A percentile compares a stretch with the other conserved stretches of the same genome.
These are phyloP conservation scores for Protomyces inouyei DNA, from an alignment of 1,139 yeast genomes.

Conservation along the genomic window DNA sequence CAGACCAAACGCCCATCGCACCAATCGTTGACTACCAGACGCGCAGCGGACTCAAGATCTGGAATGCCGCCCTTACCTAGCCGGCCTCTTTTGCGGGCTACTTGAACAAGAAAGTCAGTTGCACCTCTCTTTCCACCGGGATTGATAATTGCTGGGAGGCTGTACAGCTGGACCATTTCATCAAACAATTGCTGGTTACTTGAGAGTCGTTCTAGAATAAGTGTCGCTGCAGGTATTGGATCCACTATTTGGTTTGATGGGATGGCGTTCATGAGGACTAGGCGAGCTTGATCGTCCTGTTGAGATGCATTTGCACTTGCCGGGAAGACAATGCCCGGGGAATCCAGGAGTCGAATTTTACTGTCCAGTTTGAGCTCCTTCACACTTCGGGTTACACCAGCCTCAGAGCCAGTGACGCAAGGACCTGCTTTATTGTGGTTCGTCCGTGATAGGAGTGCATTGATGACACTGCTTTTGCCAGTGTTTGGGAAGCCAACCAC, in stretches of 20 bases:
- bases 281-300: slow-evolving; percentile 76
- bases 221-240: slow-evolving; percentile 74
- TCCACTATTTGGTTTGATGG: slow-evolving; percentile 84
- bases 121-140: slow-evolving; percentile 36
- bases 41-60: slow-evolving; percentile 78
- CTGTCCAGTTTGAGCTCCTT: slow-evolving; percentile 90
- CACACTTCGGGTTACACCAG: slow-evolving; percentile 90
- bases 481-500: slow-evolving; percentile 95
- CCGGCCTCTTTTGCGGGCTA: slow-evolving; percentile 89
- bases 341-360: slow-evolving; percentile 81
- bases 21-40: slow-evolving; percentile 86
- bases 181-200: slow-evolving; percentile 59
- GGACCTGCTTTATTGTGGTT: slow-evolving; percentile 55
- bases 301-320: slow-evolving; percentile 52
- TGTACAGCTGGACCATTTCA: slow-evolving; percentile 65
- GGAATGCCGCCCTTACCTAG: slow-evolving; percentile 92
- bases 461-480: slow-evolving; percentile 92
- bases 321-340: slow-evolving; percentile 98
- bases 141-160: slow-evolving; percentile 72
- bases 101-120: slow-evolving; percentile 82
- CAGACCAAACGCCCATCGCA: slow-evolving; percentile 92
- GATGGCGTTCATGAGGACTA: slow-evolving; percentile 80
- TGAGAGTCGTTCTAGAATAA: slow-evolving; percentile 69
- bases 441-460: slow-evolving; percentile 79
- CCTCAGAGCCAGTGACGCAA: slow-evolving; percentile 96